A percentile compares a stretch with the other conserved stretches of the same genome.
These are phyloP conservation scores for Rhodotorula sp. DNA, from an alignment of 1,284 basidiomycete species.

Conservation along the genomic window DNA sequence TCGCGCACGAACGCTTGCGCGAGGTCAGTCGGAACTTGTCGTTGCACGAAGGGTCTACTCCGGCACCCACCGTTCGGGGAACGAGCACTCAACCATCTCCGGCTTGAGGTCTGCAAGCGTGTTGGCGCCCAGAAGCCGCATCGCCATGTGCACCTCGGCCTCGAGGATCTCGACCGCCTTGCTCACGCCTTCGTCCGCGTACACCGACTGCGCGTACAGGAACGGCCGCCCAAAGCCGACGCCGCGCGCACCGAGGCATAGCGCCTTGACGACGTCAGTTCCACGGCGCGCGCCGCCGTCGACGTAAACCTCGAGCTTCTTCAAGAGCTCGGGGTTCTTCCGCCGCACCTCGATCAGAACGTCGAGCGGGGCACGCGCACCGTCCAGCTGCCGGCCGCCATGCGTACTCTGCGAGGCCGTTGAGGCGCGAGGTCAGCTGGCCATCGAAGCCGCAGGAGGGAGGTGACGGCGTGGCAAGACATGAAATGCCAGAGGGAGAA, in stretches of 20 bases:
- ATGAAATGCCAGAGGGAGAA: background rate
- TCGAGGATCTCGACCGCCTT: slow-evolving; percentile 60
- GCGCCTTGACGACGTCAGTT: slow-evolving; percentile 86
- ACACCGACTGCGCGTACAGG: slow-evolving; percentile 55
- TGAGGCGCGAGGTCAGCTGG: background rate
- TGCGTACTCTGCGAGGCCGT: slow-evolving; percentile 17
- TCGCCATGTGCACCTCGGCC: slow-evolving; percentile 48
- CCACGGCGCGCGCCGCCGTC: slow-evolving; percentile 85
- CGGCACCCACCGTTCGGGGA: slow-evolving; percentile 22
- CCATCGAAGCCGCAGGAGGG: too few species aligned
- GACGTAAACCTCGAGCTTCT: slow-evolving; percentile 71
- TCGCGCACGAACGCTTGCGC: too few species aligned
- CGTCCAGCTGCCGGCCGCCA: slow-evolving; percentile 32
- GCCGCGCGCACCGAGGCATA: slow-evolving; percentile 84
- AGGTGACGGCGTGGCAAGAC: background rate
- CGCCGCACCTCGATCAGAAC: slow-evolving; percentile 59
- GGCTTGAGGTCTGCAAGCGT: slow-evolving; percentile 44
- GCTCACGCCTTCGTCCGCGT: slow-evolving; percentile 76
- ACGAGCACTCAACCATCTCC: slow-evolving; percentile 32
- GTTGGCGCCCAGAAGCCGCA: slow-evolving; percentile 49
- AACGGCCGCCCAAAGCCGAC: slow-evolving; percentile 87
- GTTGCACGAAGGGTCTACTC: background rate
- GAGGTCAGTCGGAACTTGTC: too few species aligned
- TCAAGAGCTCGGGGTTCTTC: slow-evolving; percentile 70
- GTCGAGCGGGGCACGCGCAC: slow-evolving; percentile 47